A percentile compares a stretch with the other conserved stretches of the same genome.
Evolutionary conservation across 129 eudicot genomes (phyloP).

Genomic region (sunflower (Helianthus annuus)): DNA sequence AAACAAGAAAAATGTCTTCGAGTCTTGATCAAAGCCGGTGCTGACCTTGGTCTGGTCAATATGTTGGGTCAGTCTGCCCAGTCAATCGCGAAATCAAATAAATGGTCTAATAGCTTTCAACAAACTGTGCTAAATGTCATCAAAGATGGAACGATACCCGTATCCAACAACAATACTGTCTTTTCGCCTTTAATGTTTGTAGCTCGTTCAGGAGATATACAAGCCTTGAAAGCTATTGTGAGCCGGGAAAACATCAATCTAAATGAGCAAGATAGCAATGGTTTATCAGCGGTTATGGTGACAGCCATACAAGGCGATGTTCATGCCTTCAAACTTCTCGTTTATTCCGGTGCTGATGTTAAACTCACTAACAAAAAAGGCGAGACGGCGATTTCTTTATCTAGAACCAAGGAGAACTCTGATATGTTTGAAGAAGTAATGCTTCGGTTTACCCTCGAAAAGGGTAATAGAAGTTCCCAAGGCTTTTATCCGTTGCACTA

Average conservation of each 20-base stretch:
- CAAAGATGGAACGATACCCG: constrained; percentile 50
- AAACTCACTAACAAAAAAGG: constrained; percentile 58
- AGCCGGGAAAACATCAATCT: constrained; percentile 45
- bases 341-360: constrained; percentile 80
- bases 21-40: constrained; percentile 62
- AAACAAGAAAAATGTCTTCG: constrained; percentile 67
- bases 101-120: constrained; percentile 63
- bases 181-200: constrained; percentile 70
- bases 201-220: constrained; percentile 60
- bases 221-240: constrained; percentile 55
- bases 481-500: constrained; percentile 78
- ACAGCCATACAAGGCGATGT: constrained; percentile 75
- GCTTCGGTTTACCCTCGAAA: constrained; percentile 71
- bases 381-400: constrained; percentile 65
- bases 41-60: constrained; percentile 75
- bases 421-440: constrained; percentile 80
- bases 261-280: constrained; percentile 64
- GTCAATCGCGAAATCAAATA: constrained; percentile 49
- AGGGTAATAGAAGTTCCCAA: constrained; percentile 55
- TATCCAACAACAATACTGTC: constrained; percentile 45
- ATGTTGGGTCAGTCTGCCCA: constrained; percentile 47
- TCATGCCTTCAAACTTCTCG: constrained; percentile 69
- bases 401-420: constrained; percentile 44
- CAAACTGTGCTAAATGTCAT: constrained; percentile 48
- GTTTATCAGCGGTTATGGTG: constrained; percentile 81